Evolutionary conservation across 2,329 filamentous ascomycete genomes (phyloP).

Genomic region (Paraphaeosphaeria minitans): DNA sequence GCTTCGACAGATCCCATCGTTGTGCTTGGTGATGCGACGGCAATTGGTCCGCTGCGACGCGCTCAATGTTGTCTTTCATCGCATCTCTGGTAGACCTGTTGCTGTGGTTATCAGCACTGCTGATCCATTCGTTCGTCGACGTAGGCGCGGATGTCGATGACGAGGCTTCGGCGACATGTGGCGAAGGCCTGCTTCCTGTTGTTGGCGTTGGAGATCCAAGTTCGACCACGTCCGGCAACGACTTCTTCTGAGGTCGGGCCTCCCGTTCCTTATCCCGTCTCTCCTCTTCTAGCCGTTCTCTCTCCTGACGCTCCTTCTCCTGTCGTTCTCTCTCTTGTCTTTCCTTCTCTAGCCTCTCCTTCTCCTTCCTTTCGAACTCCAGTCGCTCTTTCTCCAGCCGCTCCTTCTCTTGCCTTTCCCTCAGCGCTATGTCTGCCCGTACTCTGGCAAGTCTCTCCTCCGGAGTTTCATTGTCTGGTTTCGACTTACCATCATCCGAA

Average conservation of each 20-base stretch:
- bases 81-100: constrained; percentile 14
- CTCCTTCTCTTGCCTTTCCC: constrained; percentile 6
- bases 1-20: constrained; percentile 63
- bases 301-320: neutral
- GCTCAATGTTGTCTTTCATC: constrained; percentile 33
- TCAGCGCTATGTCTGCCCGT: constrained; percentile 5
- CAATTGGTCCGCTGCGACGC: constrained; percentile 49
- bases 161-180: neutral
- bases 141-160: constrained; percentile 5
- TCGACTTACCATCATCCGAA: constrained; percentile 22
- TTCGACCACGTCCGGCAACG: neutral
- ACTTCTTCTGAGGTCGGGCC: neutral
- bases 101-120: constrained; percentile 15
- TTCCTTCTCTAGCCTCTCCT: neutral
- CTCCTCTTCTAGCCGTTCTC: neutral
- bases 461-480: constrained; percentile 18
- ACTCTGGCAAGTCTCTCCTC: constrained; percentile 11
- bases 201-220: constrained; percentile 1
- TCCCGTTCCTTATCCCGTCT: constrained; percentile 3
- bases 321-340: neutral
- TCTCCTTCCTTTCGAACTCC: neutral
- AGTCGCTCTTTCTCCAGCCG: constrained; percentile 4
- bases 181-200: neutral
- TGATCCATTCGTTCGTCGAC: constrained; percentile 6
- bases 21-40: constrained; percentile 60